Evolutionary conservation across 345 rosid genomes (phyloP).

Genomic region (Theobroma cacao): DNA sequence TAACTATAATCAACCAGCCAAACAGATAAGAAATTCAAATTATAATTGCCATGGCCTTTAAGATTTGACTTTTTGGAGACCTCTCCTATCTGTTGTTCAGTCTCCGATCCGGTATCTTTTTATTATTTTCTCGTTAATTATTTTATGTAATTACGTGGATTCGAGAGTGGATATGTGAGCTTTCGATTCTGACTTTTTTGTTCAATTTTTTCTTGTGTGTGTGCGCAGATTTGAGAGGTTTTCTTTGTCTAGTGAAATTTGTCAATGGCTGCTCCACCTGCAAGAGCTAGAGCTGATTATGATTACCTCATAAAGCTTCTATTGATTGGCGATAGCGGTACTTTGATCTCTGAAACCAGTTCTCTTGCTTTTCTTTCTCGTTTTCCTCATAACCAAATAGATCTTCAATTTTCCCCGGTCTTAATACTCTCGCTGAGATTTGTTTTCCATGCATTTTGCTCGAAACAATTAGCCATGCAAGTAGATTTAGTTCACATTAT

Average conservation of each 20-base stretch:
- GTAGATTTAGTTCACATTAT: background rate
- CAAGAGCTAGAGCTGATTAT: slow-evolving; percentile 80
- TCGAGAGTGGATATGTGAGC: background rate
- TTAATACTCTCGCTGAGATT: background rate
- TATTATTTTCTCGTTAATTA: background rate
- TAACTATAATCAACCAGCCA: background rate
- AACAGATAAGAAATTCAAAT: background rate
- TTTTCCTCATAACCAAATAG: background rate
- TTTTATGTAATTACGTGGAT: background rate
- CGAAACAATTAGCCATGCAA: background rate
- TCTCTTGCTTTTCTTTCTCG: background rate
- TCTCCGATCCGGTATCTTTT: slow-evolving; percentile 9
- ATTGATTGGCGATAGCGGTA: slow-evolving; percentile 50
- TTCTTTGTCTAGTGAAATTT: background rate
- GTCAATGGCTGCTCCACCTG: slow-evolving; percentile 70
- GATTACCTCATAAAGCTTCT: slow-evolving; percentile 72
- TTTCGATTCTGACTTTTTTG: background rate
- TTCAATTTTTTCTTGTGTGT: background rate
- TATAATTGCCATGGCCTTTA: background rate
- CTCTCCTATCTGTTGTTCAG: background rate
- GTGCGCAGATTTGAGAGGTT: background rate
- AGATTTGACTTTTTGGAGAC: slow-evolving; percentile 9
- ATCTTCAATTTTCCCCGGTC: background rate
- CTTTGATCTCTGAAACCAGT: background rate
- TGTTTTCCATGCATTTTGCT: background rate